Evolutionary conservation across 148 eudicot genomes (phyloP).

Genomic region (Drosera capensis): DNA sequence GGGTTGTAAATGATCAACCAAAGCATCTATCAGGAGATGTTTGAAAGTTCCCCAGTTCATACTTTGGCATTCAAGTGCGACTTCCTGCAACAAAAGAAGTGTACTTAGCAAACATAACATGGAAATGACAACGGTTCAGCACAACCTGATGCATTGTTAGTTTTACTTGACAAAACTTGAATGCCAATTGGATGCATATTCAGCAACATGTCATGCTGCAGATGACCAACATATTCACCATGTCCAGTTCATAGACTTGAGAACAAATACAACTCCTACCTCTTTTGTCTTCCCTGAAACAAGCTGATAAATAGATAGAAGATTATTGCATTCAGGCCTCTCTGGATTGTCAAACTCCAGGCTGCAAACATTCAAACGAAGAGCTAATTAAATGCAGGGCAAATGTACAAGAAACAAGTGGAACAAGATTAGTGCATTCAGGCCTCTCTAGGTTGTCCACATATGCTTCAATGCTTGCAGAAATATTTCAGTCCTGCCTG

Average conservation of each 20-base stretch:
- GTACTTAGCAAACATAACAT: not conserved
- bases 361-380: conserved; percentile 20
- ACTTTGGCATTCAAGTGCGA: conserved; percentile 66
- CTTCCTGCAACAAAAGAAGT: conserved; percentile 39
- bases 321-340: conserved; percentile 95
- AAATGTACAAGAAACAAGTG: no score
- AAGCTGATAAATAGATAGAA: conserved; percentile 81
- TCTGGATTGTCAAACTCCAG: conserved; percentile 72
- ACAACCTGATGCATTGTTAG: no score
- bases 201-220: no score
- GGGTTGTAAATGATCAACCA: conserved; percentile 76
- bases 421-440: no score
- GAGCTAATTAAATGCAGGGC: not conserved
- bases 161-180: no score
- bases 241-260: not conserved
- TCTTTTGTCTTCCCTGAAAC: conserved; percentile 76
- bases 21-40: conserved; percentile 59
- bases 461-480: no score
- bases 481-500: no score
- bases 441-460: no score
- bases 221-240: not conserved
- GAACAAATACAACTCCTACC: conserved; percentile 21
- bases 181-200: no score
- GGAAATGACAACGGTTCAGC: no score
- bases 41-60: conserved; percentile 97